Evolutionary conservation across 495 filamentous ascomycete species (phyloP).

Genomic region (Xylaria acuta): DNA sequence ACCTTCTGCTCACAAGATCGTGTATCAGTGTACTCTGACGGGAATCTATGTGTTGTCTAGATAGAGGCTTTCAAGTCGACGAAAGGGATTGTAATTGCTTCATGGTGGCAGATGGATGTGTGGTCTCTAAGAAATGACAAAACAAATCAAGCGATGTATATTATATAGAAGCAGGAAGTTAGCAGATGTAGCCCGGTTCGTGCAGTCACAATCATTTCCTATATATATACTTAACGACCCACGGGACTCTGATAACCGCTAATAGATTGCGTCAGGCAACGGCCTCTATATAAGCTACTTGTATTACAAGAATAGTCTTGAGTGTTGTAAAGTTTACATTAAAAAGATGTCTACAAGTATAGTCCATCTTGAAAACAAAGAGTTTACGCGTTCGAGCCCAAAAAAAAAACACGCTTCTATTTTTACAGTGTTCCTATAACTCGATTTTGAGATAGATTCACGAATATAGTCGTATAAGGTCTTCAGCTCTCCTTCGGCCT

Average conservation of each 20-base stretch:
- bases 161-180: not conserved
- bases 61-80: not conserved
- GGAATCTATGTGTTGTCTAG: not conserved
- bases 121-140: no score
- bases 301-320: not conserved
- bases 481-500: not conserved
- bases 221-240: not conserved
- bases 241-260: not conserved
- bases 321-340: not conserved
- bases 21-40: not conserved
- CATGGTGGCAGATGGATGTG: no score
- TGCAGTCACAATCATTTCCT: not conserved
- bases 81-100: not conserved
- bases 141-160: not conserved
- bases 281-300: not conserved
- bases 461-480: not conserved
- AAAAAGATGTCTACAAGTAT: not conserved
- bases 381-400: no score
- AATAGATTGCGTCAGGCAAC: not conserved
- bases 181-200: not conserved
- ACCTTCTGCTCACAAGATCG: not conserved
- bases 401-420: no score
- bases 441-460: not conserved
- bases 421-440: not conserved
- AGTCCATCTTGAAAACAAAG: not conserved